Evolutionary conservation across 1,139 yeast genomes (phyloP).

Genomic region (Arxiozyma slooffiae): DNA sequence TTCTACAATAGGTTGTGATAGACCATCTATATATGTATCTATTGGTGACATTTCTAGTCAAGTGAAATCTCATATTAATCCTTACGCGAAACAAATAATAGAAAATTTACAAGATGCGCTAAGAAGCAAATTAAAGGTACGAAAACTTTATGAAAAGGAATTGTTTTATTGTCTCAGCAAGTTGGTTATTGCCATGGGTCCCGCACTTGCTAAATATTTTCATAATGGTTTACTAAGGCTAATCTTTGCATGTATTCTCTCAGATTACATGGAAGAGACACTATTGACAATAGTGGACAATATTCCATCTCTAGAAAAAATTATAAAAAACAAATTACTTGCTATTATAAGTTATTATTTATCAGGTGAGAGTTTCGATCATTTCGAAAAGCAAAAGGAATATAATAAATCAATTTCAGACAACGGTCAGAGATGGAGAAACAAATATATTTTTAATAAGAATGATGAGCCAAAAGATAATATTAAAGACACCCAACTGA

Average conservation of each 20-base stretch:
- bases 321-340: slow-evolving; percentile 61
- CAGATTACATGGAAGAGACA: slow-evolving; percentile 70
- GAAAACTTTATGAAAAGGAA: slow-evolving; percentile 75
- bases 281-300: slow-evolving; percentile 55
- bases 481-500: slow-evolving; percentile 24
- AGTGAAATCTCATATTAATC: slow-evolving; percentile 79
- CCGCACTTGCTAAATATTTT: slow-evolving; percentile 84
- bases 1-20: slow-evolving; percentile 38
- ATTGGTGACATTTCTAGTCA: slow-evolving; percentile 80
- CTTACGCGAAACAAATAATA: slow-evolving; percentile 77
- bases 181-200: slow-evolving; percentile 82
- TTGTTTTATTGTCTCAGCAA: slow-evolving; percentile 84
- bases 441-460: slow-evolving; percentile 61
- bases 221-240: slow-evolving; percentile 73
- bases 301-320: slow-evolving; percentile 70
- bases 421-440: slow-evolving; percentile 68
- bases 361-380: slow-evolving; percentile 71
- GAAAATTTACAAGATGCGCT: slow-evolving; percentile 79
- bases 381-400: slow-evolving; percentile 53
- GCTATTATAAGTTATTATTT: slow-evolving; percentile 68
- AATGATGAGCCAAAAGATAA: slow-evolving; percentile 30
- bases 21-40: slow-evolving; percentile 67
- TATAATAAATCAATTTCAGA: slow-evolving; percentile 51
- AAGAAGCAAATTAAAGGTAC: slow-evolving; percentile 52
- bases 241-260: slow-evolving; percentile 73